Conservation (phyloP, 345 rosid genomes). For the Gossypium bickii region DNA sequence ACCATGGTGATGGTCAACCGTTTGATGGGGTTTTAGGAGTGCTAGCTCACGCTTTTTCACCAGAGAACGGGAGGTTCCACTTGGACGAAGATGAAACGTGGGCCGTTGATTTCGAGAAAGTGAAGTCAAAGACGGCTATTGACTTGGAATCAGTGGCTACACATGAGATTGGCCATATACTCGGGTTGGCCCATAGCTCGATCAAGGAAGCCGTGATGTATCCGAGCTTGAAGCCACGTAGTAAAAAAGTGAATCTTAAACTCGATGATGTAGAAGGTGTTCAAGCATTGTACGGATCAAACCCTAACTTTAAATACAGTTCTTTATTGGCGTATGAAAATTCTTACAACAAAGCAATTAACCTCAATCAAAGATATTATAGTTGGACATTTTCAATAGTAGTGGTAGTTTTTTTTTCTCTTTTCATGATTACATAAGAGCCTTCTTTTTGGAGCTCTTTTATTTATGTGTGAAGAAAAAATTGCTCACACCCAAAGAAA, state of each 20-base stretch:
- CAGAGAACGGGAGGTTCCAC: slow-evolving; percentile 78
- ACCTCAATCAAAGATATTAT: slow-evolving; percentile 13
- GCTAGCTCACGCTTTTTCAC: slow-evolving; percentile 83
- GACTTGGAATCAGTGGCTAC: slow-evolving; percentile 95
- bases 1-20: slow-evolving; percentile 84
- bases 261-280: slow-evolving; percentile 85
- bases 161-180: slow-evolving; percentile 88
- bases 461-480: slow-evolving; percentile 6
- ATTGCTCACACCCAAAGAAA: background rate
- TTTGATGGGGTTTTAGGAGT: slow-evolving; percentile 89
- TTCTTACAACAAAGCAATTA: slow-evolving; percentile 35
- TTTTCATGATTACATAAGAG: slow-evolving; percentile 11
- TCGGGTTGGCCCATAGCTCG: slow-evolving; percentile 80
- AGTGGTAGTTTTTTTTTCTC: slow-evolving; percentile 30
- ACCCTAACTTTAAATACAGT: slow-evolving; percentile 62
- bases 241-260: slow-evolving; percentile 55
- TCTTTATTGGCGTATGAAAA: slow-evolving; percentile 54
- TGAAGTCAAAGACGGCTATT: slow-evolving; percentile 53
- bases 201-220: slow-evolving; percentile 87
- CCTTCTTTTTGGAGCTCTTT: slow-evolving; percentile 3
- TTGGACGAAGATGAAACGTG: slow-evolving; percentile 77
- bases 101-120: slow-evolving; percentile 52
- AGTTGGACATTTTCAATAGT: slow-evolving; percentile 29
- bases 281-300: slow-evolving; percentile 66
- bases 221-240: slow-evolving; percentile 70